These are phyloP conservation scores for Sporothrix pseudoabietina DNA, from an alignment of 2,329 filamentous ascomycete species.

Conservation along the genomic window DNA sequence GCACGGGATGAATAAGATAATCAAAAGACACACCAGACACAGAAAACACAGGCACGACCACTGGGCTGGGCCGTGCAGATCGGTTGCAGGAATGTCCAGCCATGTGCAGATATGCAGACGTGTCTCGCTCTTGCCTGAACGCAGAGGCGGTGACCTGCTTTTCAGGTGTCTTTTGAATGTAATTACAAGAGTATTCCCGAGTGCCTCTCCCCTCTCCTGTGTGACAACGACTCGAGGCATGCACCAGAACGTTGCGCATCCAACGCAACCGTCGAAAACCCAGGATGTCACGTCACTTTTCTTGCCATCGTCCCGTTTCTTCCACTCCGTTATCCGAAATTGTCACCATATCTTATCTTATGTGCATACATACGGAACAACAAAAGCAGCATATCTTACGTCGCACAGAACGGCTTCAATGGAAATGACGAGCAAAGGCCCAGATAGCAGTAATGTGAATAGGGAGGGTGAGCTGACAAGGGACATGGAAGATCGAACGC, in stretches of 20 bases:
- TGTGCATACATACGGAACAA: not conserved
- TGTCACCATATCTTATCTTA: not conserved
- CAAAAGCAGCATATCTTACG: not conserved
- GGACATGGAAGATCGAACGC: not conserved
- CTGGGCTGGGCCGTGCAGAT: not conserved
- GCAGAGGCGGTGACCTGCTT: not conserved
- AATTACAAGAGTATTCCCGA: too few relatives aligned
- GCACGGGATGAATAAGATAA: not conserved
- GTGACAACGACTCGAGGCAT: not conserved
- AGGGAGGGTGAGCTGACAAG: not conserved
- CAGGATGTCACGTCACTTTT: slow-evolving; percentile 10
- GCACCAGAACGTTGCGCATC: not conserved
- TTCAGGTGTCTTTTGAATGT: not conserved
- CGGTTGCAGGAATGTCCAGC: slow-evolving; percentile 16
- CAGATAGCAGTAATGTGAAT: not conserved
- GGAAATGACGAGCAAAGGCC: not conserved
- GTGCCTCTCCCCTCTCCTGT: not conserved
- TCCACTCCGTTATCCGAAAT: not conserved
- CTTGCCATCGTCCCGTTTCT: not conserved
- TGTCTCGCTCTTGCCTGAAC: not conserved
- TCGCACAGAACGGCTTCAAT: not conserved
- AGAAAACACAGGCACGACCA: not conserved
- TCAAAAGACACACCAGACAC: not conserved
- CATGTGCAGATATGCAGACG: slow-evolving; percentile 17
- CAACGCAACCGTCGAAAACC: not conserved